phyloP scores from a whole-genome alignment of 2,329 filamentous ascomycete species.

The Elsinoe fawcettii region DNA sequence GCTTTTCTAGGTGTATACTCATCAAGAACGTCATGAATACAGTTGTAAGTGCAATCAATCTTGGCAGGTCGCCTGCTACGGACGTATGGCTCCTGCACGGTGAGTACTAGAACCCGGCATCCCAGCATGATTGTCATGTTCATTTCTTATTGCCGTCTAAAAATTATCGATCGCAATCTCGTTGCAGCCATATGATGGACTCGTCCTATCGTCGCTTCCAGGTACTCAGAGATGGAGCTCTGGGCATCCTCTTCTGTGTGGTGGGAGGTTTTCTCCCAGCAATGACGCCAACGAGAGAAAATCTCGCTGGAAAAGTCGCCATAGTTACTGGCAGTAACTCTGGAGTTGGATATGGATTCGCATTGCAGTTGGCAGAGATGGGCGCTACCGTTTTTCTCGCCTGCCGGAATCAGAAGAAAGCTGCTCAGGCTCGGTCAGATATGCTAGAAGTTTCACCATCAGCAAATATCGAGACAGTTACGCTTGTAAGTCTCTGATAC shows the following conservation, averaged over 20 bases:
- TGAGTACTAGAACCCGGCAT: no score
- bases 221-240: not conserved
- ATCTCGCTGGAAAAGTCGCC: conserved; percentile 17
- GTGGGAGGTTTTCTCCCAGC: not conserved
- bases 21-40: no score
- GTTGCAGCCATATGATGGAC: no score
- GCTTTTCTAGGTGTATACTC: no score
- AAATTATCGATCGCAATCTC: no score
- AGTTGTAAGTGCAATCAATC: no score
- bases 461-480: not conserved
- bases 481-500: conserved; percentile 18
- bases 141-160: no score
- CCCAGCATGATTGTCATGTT: no score
- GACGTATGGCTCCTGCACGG: no score
- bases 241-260: not conserved
- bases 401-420: not conserved
- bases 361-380: conserved; percentile 15
- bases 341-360: conserved; percentile 20
- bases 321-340: conserved; percentile 21
- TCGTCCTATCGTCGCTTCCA: not conserved
- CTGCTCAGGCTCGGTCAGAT: not conserved
- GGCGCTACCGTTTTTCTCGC: conserved; percentile 9
- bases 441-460: not conserved
- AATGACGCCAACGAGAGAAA: not conserved
- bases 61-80: no score